A percentile compares a stretch with the other conserved stretches of the same genome.
phyloP scores from a whole-genome alignment of 1,284 basidiomycete genomes.

The Cryptococcus floricola region DNA sequence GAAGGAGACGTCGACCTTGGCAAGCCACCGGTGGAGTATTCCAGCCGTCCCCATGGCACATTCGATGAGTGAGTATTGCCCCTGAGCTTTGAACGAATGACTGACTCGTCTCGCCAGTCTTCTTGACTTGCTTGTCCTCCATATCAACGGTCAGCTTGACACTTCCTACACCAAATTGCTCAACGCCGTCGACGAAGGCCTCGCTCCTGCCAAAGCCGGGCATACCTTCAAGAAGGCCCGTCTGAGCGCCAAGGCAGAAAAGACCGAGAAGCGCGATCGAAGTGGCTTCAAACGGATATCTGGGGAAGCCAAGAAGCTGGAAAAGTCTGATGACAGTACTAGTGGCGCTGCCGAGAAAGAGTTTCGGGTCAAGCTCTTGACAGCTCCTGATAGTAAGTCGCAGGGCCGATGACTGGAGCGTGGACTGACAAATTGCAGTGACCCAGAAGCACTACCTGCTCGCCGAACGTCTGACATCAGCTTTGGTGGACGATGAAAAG shows the following conservation, averaged over 20 bases:
- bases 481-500: slow-evolving; percentile 51
- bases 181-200: slow-evolving; percentile 19
- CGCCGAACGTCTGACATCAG: slow-evolving; percentile 46
- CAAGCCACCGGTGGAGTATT: slow-evolving; percentile 16
- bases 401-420: too few species aligned
- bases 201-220: slow-evolving; percentile 13
- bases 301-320: slow-evolving; percentile 10
- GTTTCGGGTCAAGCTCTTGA: slow-evolving; percentile 12
- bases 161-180: slow-evolving; percentile 3
- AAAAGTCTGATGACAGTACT: neutral
- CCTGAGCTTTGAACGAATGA: neutral
- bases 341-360: neutral
- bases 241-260: neutral
- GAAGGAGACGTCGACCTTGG: slow-evolving; percentile 17
- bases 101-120: slow-evolving; percentile 11
- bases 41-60: slow-evolving; percentile 30
- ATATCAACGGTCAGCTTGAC: slow-evolving; percentile 28
- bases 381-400: slow-evolving; percentile 18
- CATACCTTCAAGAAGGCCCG: slow-evolving; percentile 15
- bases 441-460: slow-evolving; percentile 36
- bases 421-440: slow-evolving; percentile 7
- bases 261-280: slow-evolving; percentile 6
- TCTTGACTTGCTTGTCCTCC: slow-evolving; percentile 27
- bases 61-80: slow-evolving; percentile 28
- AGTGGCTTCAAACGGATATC: slow-evolving; percentile 7